A percentile compares a stretch with the other conserved stretches of the same genome.
Conservation (phyloP, 2,329 filamentous ascomycete genomes). For the Phaeomoniella chlamydospora region DNA sequence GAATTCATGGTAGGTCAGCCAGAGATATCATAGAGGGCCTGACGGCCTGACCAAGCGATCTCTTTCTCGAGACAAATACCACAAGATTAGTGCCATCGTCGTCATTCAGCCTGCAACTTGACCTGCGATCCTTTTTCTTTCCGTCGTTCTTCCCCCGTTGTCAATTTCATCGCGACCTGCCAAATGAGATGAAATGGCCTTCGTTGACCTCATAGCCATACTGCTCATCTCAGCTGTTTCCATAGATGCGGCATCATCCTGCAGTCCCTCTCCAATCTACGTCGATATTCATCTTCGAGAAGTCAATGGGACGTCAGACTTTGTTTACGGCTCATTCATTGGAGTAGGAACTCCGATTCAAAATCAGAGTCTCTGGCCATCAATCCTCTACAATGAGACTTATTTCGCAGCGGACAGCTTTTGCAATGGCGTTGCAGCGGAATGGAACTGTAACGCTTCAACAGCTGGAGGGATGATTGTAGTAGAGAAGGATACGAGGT, state of each 20-base stretch:
- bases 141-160: background rate
- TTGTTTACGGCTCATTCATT: constrained; percentile 30
- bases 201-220: background rate
- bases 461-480: constrained; percentile 7
- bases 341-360: constrained; percentile 26
- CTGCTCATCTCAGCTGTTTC: background rate
- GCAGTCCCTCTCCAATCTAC: constrained; percentile 18
- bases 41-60: too few relatives aligned
- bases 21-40: too few relatives aligned
- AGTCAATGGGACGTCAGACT: constrained; percentile 21
- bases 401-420: constrained; percentile 20
- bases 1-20: too few relatives aligned
- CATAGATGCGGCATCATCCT: constrained; percentile 12
- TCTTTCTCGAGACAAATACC: too few relatives aligned
- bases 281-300: constrained; percentile 28
- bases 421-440: constrained; percentile 19
- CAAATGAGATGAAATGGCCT: background rate
- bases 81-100: too few relatives aligned
- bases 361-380: constrained; percentile 29
- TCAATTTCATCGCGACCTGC: background rate
- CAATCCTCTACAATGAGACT: constrained; percentile 25
- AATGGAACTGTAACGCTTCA: constrained; percentile 3
- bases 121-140: too few relatives aligned
- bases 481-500: constrained; percentile 7
- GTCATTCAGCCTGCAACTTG: too few relatives aligned